Evolutionary conservation across 257 asterid genomes (phyloP).

Genomic region (Solanum bukasovii): DNA sequence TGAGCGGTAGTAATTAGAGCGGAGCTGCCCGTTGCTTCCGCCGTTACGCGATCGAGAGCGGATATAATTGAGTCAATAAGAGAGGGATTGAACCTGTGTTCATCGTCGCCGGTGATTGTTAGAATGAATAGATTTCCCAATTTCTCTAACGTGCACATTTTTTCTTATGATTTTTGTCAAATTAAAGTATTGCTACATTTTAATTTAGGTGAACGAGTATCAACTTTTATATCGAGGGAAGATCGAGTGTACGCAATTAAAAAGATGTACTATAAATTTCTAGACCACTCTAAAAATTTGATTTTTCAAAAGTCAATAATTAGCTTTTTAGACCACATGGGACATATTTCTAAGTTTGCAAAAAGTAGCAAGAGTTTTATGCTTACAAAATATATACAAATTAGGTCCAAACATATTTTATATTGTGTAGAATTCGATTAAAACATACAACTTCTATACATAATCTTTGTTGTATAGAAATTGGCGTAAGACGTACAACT

Average conservation of each 20-base stretch:
- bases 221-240: background rate
- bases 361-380: too few species aligned
- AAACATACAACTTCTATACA: background rate
- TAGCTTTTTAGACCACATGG: background rate
- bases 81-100: slow-evolving; percentile 48
- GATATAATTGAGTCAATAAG: slow-evolving; percentile 37
- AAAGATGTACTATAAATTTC: too few species aligned
- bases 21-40: slow-evolving; percentile 19
- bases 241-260: background rate
- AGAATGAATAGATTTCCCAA: slow-evolving; percentile 41
- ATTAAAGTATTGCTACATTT: background rate
- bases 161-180: background rate
- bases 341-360: background rate
- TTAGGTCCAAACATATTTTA: too few species aligned
- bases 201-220: background rate
- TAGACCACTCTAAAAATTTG: background rate
- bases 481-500: too few species aligned
- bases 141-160: slow-evolving; percentile 38
- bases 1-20: slow-evolving; percentile 57
- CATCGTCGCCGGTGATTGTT: slow-evolving; percentile 40
- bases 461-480: too few species aligned
- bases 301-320: background rate
- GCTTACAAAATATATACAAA: too few species aligned
- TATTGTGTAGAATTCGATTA: too few species aligned
- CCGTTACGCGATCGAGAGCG: slow-evolving; percentile 18